These are phyloP conservation scores for Solanum pinnatisectum DNA, from an alignment of 257 asterid genomes.

Conservation along the genomic window DNA sequence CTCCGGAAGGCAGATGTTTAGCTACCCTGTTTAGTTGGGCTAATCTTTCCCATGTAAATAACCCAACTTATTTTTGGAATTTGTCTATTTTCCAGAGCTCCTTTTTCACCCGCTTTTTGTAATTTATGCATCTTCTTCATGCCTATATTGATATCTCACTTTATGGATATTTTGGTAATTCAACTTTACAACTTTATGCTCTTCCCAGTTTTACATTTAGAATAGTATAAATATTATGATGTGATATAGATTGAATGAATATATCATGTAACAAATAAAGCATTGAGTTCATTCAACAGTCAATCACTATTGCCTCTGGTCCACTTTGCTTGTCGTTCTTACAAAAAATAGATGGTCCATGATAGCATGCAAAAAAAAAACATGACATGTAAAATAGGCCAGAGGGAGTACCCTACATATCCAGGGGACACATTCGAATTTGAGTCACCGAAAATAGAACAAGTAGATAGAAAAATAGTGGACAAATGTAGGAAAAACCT, in stretches of 20 bases:
- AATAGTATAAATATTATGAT: background rate
- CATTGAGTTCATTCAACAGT: background rate
- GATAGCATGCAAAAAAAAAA: background rate
- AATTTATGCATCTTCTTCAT: background rate
- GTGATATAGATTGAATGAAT: background rate
- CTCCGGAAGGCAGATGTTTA: background rate
- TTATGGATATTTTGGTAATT: background rate
- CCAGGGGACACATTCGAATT: background rate
- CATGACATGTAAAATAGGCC: background rate
- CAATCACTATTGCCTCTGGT: background rate
- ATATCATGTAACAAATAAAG: background rate
- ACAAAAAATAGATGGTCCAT: too few relatives aligned
- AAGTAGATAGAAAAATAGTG: background rate
- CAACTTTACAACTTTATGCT: background rate
- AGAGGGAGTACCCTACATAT: background rate
- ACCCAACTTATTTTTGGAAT: background rate
- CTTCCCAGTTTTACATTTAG: background rate
- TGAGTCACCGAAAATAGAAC: background rate
- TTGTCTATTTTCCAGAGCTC: background rate
- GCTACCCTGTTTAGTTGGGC: background rate
- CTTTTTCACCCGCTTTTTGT: background rate
- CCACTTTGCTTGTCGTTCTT: background rate
- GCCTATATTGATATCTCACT: background rate
- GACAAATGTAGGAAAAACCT: background rate
- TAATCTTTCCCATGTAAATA: background rate